Conservation (phyloP, 345 rosid species). For the Combretum micranthum region DNA sequence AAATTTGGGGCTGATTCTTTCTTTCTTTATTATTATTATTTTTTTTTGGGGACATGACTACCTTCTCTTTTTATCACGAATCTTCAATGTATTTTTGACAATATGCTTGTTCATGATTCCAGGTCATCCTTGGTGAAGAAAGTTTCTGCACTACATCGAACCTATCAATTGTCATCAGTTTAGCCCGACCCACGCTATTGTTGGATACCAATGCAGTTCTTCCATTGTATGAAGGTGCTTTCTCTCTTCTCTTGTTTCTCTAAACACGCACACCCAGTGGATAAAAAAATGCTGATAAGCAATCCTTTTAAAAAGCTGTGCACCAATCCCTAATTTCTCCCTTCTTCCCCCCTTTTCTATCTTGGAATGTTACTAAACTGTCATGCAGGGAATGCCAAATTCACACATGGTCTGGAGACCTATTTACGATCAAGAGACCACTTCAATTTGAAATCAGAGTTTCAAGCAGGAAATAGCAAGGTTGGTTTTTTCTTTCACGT, state of each 20-base stretch:
- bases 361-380: not conserved
- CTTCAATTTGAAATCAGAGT: slow-evolving; percentile 57
- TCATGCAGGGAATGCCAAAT: slow-evolving; percentile 57
- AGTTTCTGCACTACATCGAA: slow-evolving; percentile 46
- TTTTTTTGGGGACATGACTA: too few relatives aligned
- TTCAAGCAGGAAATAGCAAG: slow-evolving; percentile 71
- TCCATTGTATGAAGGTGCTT: slow-evolving; percentile 51
- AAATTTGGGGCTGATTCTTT: too few relatives aligned
- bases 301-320: too few relatives aligned
- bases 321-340: too few relatives aligned
- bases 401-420: slow-evolving; percentile 39
- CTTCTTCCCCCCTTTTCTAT: too few relatives aligned
- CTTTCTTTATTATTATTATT: too few relatives aligned
- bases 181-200: slow-evolving; percentile 56
- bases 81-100: too few relatives aligned
- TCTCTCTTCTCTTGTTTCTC: slow-evolving; percentile 11
- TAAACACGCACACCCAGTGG: not conserved
- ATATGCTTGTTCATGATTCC: slow-evolving; percentile 5
- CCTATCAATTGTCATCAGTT: slow-evolving; percentile 45
- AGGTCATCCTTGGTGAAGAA: slow-evolving; percentile 72
- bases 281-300: not conserved
- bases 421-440: slow-evolving; percentile 75
- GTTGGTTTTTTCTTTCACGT: slow-evolving; percentile 23
- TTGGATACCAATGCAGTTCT: slow-evolving; percentile 52
- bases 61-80: too few relatives aligned